phyloP scores from a whole-genome alignment of 164 flowering plant genomes.

The Chloranthus sessilifolius region DNA sequence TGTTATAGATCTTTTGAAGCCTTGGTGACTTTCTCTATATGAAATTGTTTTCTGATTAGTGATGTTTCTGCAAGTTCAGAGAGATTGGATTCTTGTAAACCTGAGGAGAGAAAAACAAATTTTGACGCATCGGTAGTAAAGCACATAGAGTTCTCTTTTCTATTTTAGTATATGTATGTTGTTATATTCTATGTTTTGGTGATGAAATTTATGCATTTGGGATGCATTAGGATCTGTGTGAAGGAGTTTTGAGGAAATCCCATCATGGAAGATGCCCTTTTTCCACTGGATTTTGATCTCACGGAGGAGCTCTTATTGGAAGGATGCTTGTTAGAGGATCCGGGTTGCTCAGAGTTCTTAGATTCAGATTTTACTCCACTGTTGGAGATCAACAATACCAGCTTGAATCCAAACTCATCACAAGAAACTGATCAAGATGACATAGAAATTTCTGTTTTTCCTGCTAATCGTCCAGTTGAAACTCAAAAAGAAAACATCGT shows the following conservation, averaged over 20 bases:
- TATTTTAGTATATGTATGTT: too few relatives aligned
- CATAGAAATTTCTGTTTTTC: conserved; percentile 20
- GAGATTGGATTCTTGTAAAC: background rate
- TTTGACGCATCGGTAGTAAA: background rate
- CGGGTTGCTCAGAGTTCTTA: conserved; percentile 49
- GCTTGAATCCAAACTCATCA: conserved; percentile 14
- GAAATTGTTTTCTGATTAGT: background rate
- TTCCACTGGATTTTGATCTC: conserved; percentile 56
- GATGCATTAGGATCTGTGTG: background rate
- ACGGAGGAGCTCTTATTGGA: conserved; percentile 61
- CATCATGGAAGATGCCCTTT: conserved; percentile 50
- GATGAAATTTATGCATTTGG: background rate
- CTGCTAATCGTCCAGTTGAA: conserved; percentile 22
- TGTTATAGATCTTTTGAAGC: background rate
- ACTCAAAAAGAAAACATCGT: conserved; percentile 8
- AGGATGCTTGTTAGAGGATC: conserved; percentile 78
- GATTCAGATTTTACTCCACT: conserved; percentile 30
- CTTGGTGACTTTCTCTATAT: background rate
- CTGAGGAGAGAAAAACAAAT: background rate
- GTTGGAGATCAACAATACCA: conserved; percentile 22
- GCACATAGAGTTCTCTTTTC: background rate
- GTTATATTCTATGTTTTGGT: too few relatives aligned
- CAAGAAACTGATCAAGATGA: conserved; percentile 26
- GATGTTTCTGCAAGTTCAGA: background rate
- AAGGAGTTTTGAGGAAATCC: conserved; percentile 17